A percentile compares a stretch with the other conserved stretches of the same genome.
phyloP scores from a whole-genome alignment of 176 grass and related monocot genomes.

The Oryza punctata region DNA sequence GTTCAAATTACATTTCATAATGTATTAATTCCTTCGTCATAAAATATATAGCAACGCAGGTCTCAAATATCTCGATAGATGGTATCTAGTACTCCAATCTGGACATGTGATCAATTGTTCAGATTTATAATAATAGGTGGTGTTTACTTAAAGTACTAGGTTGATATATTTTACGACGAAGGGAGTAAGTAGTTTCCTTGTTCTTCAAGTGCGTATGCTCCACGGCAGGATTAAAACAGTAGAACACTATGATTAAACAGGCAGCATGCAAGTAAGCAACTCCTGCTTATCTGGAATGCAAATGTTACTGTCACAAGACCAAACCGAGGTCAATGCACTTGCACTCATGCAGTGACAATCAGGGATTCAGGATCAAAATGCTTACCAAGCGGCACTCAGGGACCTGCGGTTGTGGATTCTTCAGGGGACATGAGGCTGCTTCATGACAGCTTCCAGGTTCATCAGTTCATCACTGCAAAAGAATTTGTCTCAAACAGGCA shows the following conservation, averaged over 20 bases:
- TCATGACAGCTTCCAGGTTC: no score
- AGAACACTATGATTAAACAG: neutral
- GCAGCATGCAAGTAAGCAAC: no score
- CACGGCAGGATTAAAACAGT: neutral
- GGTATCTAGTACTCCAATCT: no score
- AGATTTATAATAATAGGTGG: no score
- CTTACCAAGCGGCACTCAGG: neutral
- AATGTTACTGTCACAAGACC: neutral
- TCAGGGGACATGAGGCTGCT: neutral
- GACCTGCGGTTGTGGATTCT: neutral
- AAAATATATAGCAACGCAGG: no score
- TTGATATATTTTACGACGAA: no score
- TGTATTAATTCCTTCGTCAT: neutral
- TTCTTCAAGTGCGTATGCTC: neutral
- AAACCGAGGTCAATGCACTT: neutral
- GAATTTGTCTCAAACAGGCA: neutral
- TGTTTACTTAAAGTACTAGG: no score
- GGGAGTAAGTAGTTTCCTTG: neutral
- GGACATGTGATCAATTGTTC: no score
- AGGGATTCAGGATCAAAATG: neutral
- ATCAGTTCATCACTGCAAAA: neutral
- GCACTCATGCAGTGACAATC: neutral
- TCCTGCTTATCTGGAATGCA: neutral
- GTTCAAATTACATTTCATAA: neutral
- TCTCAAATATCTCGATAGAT: no score